Base-by-base conservation (phyloP, 192 early-diverging fungal species). In the Mortierella antarctica region DNA sequence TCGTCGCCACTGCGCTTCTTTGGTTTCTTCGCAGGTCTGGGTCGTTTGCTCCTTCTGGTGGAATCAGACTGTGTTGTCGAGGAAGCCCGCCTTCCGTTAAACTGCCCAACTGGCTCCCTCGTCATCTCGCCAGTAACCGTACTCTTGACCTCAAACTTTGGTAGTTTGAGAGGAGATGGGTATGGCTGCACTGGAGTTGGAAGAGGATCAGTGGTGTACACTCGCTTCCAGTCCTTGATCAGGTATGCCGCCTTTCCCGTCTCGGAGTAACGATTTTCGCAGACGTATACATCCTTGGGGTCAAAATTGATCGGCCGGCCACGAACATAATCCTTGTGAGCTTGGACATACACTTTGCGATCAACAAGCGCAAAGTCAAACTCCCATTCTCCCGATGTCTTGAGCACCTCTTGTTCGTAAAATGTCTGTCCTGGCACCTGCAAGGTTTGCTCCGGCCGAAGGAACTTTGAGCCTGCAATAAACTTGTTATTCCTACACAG, bases 181-280 rank as follows among this genome's bases (percentile, higher is more conserved):
- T 80, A 80, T 40, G 77, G 77, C 1, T 53, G 53, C 2, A 80
- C 65, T 10, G 67, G 64, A 0, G 70, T 67, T 6, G 70, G 63
- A 2, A 80, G 60, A 45, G 77, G 77, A 14, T 80, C 77, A 13
- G 63, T 54, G 1, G 70, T 65, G 46, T 80, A 80, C 23, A 80
- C 77, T 45, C 77, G 57, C 70, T 80, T 80, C 77, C 77, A 80
- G 39, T 80, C 77, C 65, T 80, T 80, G 77, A 80, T 80, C 50
- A 80, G 55, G 60, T 67, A 80, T 8, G 77, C 77, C 0, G 77
- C 67, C 40, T 80, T 80, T 10, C 69, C 69, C 3, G 77, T 58
- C 54, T 80, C 81, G 7, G 81, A 74, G 55, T 83, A 83, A 51
- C 73, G 64, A 20, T 70, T 75, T 49, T 83, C 81, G 39, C 72